A percentile compares a stretch with the other conserved stretches of the same genome.
Evolutionary conservation across 805 yeast genomes (phyloP).

Genomic region (Ogataea haglerorum): DNA sequence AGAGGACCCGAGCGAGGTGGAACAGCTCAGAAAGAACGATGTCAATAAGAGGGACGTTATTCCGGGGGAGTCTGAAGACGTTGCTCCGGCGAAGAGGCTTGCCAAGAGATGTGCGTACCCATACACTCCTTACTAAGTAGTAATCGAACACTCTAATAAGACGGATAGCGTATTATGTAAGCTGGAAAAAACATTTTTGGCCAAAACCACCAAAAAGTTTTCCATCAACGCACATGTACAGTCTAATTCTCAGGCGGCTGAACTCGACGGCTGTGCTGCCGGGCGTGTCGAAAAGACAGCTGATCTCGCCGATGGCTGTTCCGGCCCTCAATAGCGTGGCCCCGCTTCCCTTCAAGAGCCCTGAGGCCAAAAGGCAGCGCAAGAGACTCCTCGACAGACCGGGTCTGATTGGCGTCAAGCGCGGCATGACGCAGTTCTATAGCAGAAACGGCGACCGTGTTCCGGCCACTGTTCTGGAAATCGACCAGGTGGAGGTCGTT

Average conservation of each 20-base stretch:
- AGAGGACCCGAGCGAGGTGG: slow-evolving; percentile 21
- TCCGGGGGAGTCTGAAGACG: slow-evolving; percentile 8
- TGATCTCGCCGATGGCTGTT: slow-evolving; percentile 47
- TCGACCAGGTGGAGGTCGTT: slow-evolving; percentile 84
- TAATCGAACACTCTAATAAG: not conserved
- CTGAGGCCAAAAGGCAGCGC: slow-evolving; percentile 65
- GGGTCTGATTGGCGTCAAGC: slow-evolving; percentile 78
- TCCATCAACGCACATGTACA: slow-evolving; percentile 4
- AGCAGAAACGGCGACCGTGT: slow-evolving; percentile 62
- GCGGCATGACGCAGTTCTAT: slow-evolving; percentile 88
- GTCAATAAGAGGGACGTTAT: slow-evolving; percentile 17
- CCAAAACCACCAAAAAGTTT: slow-evolving; percentile 4
- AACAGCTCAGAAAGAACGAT: slow-evolving; percentile 14
- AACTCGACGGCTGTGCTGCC: slow-evolving; percentile 38
- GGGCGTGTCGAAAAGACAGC: slow-evolving; percentile 15
- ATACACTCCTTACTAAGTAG: slow-evolving; percentile 19
- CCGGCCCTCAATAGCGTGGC: slow-evolving; percentile 45
- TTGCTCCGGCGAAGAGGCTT: slow-evolving; percentile 14
- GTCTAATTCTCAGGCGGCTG: slow-evolving; percentile 14
- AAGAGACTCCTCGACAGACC: slow-evolving; percentile 73
- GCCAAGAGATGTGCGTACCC: slow-evolving; percentile 24
- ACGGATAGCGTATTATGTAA: slow-evolving; percentile 6
- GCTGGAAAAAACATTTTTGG: not conserved
- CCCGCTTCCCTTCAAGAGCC: slow-evolving; percentile 60
- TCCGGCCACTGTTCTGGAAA: slow-evolving; percentile 85